These are phyloP conservation scores for Fusarium annulatum DNA, from an alignment of 2,329 filamentous ascomycete species.

Conservation along the genomic window DNA sequence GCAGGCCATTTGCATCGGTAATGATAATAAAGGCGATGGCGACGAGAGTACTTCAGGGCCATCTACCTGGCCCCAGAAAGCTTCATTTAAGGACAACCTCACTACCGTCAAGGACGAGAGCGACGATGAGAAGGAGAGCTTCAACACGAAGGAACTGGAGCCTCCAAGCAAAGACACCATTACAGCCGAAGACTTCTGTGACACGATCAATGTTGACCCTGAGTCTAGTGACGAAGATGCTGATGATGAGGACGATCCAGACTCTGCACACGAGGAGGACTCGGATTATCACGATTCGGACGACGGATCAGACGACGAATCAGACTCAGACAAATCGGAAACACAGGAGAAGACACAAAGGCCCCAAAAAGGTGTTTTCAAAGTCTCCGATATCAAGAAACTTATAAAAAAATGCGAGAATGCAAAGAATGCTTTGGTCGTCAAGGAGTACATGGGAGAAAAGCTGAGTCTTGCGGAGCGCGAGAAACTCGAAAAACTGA, in stretches of 20 bases:
- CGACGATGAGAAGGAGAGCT: fast-evolving
- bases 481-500: neutral
- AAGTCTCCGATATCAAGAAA: fast-evolving
- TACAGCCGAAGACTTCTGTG: neutral
- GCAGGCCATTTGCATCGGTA: fast-evolving
- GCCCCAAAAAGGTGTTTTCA: fast-evolving
- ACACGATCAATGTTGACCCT: fast-evolving
- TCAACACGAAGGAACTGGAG: fast-evolving
- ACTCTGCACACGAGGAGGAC: neutral
- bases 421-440: fast-evolving
- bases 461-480: fast-evolving
- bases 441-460: fast-evolving
- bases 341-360: neutral
- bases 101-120: neutral
- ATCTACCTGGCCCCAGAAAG: fast-evolving
- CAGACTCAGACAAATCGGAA: neutral
- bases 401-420: neutral
- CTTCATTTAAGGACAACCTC: fast-evolving
- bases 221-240: neutral
- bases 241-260: neutral
- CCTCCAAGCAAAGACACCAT: fast-evolving
- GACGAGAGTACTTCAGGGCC: neutral
- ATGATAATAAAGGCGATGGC: neutral
- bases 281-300: neutral
- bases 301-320: neutral